Evolutionary conservation across 1,284 basidiomycete species (phyloP), one percentile per base, ranked within the genome.

Genomic region (Cryptococcus neoformans): DNA sequence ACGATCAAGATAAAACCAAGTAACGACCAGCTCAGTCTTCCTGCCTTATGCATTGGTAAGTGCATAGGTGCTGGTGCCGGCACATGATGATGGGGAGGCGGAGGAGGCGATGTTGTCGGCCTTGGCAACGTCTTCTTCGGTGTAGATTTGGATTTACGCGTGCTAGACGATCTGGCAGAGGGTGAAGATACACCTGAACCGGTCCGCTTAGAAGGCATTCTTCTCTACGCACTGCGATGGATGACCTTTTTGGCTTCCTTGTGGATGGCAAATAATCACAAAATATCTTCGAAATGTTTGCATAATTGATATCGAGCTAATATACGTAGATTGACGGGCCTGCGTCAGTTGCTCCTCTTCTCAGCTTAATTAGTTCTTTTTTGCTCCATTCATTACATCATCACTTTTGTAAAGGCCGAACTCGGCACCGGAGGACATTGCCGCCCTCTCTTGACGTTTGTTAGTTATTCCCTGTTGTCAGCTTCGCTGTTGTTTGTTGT

Each of bases 1-100:
- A 57, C 21, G 3, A 58, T 58, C 7, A 60, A 37, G 11, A 60
- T 48, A n/a, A 50, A 51, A 14, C 54, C 37, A 14, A 62, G 49
- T 8, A 60, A 41, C n/a, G 56, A 17, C 49, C 52, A 62, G 42
- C 44, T 54, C 21, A 55, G 34, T n/a, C 48, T 56, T 41, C 51
- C 42, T 1, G 40, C 35, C 34, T 53, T 53, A 11, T 51, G 49
- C 11, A 21, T 9, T n/a, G 49, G 49, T 39, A 51, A 11, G 6
- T 51, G 49, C 16, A 51, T 36, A 10, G 49, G 49, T 10, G 49
- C 49, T 41, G 49, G 36, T 10, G 34, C 51, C 4, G 40, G 21
- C 10, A 45, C 36, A 36, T 45, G 51, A 8, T 44, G 51, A 21
- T 53, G 49, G 5, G 12, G 40, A 41, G 40, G 40, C 3, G 40